Evolutionary conservation across 1,284 basidiomycete species (phyloP).

Genomic region (Neonothopanus nambi): DNA sequence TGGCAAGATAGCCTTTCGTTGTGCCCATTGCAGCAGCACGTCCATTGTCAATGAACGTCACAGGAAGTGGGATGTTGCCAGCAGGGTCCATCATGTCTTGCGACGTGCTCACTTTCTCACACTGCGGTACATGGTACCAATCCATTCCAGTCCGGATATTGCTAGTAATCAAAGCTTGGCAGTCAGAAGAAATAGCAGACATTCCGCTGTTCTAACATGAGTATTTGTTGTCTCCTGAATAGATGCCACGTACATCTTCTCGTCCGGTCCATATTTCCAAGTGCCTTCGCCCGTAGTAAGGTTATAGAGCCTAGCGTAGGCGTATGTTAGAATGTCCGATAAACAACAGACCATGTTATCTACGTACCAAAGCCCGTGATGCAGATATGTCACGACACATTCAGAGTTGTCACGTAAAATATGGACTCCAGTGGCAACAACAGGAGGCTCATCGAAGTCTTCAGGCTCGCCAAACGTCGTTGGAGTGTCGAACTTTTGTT

Average conservation of each 20-base stretch:
- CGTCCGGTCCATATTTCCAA: neutral
- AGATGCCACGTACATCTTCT: constrained; percentile 1
- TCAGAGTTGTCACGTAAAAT: neutral
- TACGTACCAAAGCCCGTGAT: constrained; percentile 2
- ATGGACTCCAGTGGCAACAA: neutral
- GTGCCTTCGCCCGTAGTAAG: neutral
- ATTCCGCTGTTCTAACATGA: neutral
- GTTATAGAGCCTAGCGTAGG: neutral
- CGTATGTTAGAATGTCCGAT: neutral
- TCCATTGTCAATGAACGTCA: neutral
- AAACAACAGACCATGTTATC: neutral
- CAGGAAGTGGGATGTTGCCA: neutral
- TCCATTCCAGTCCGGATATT: neutral
- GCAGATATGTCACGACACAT: neutral
- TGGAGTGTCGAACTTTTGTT: too few relatives aligned
- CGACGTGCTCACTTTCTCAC: neutral
- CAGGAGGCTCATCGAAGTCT: neutral
- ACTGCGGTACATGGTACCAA: neutral
- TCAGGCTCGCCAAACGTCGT: neutral
- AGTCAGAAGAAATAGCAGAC: neutral
- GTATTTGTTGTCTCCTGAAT: neutral
- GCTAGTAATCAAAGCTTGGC: neutral
- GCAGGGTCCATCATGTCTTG: neutral
- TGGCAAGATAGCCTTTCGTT: neutral
- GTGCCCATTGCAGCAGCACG: neutral